A percentile compares a stretch with the other conserved stretches of the same genome.
Conservation (phyloP, 768 basidiomycete species). For the Collybia mongolica region DNA sequence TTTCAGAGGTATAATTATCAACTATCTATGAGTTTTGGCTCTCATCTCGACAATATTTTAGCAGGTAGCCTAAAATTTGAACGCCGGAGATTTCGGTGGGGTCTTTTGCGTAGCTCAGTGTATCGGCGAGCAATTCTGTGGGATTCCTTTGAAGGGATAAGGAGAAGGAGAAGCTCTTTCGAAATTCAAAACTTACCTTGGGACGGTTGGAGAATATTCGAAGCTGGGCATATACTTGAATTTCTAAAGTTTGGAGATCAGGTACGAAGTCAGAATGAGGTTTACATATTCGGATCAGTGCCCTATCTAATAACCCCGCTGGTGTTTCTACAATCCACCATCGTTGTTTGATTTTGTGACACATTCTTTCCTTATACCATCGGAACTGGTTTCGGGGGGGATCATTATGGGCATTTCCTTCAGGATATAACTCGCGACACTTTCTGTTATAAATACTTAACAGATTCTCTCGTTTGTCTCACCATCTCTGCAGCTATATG, state of each 20-base stretch:
- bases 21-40: too few relatives aligned
- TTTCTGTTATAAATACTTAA: conserved; percentile 13
- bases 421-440: conserved; percentile 14
- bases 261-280: conserved; percentile 16
- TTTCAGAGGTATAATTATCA: too few relatives aligned
- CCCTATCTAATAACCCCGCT: conserved; percentile 12
- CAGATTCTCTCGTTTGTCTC: conserved; percentile 3
- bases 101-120: too few relatives aligned
- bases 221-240: not conserved
- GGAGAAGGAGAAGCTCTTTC: too few relatives aligned
- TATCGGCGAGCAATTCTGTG: too few relatives aligned
- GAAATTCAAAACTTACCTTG: too few relatives aligned
- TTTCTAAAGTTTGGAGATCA: conserved; percentile 10
- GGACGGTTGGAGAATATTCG: not conserved
- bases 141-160: too few relatives aligned
- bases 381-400: conserved; percentile 15
- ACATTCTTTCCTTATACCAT: conserved; percentile 9
- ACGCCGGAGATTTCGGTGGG: too few relatives aligned
- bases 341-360: conserved; percentile 14
- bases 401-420: conserved; percentile 8
- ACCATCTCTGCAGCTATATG: conserved; percentile 9
- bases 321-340: conserved; percentile 13
- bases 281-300: conserved; percentile 12
- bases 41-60: too few relatives aligned
- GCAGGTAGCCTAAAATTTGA: too few relatives aligned